A percentile compares a stretch with the other conserved stretches of the same genome.
phyloP scores from a whole-genome alignment of 2,329 filamentous ascomycete genomes.

The Cytospora chrysosperma region DNA sequence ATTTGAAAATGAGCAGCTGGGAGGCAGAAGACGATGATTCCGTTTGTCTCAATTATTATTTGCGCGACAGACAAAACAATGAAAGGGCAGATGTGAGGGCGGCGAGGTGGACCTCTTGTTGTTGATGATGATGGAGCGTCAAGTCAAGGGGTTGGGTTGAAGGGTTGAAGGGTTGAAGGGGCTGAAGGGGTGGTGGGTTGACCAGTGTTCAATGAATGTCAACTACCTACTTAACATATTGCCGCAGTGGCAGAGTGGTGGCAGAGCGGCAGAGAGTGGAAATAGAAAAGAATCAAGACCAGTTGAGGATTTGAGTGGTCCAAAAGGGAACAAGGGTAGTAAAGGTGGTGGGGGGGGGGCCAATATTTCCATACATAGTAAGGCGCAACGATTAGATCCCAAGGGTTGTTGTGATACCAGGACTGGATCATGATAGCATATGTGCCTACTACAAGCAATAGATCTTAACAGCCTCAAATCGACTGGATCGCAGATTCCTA shows the following conservation, averaged over 20 bases:
- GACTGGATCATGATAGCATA: neutral
- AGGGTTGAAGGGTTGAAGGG: conserved; percentile 10
- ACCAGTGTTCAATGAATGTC: neutral
- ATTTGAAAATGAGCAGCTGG: neutral
- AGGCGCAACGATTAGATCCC: neutral
- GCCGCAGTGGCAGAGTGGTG: no score
- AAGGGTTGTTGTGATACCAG: neutral
- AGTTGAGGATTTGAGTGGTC: neutral
- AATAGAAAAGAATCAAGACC: neutral
- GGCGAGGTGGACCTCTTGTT: conserved; percentile 10
- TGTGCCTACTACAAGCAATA: neutral
- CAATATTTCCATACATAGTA: neutral
- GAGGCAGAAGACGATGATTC: neutral
- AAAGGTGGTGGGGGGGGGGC: no score
- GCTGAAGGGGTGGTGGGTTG: neutral
- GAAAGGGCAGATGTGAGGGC: conserved; percentile 9
- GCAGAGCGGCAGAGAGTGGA: no score
- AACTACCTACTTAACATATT: neutral
- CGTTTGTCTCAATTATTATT: neutral
- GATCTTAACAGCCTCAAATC: neutral
- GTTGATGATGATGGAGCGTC: neutral
- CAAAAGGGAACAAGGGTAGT: neutral
- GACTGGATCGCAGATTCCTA: neutral
- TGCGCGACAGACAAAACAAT: neutral
- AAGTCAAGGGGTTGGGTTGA: conserved; percentile 1